phyloP scores from a whole-genome alignment of 176 grass and related monocot species.

The Poa pratensis region DNA sequence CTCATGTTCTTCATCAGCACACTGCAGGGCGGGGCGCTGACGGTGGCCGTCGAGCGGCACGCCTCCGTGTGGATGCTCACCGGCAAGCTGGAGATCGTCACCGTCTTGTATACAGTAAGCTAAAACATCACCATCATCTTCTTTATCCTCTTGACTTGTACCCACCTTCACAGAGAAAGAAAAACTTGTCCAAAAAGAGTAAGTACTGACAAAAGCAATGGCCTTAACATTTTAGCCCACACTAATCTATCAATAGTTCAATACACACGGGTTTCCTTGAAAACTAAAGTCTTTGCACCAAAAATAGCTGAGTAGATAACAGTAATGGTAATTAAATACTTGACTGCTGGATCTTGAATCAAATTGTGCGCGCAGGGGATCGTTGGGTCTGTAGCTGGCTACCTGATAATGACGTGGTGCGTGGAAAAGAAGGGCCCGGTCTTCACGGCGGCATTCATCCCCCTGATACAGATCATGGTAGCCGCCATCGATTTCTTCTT shows the following conservation, averaged over 20 bases:
- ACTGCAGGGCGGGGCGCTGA: constrained; percentile 54
- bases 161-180: neutral
- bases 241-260: constrained; percentile 17
- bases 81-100: constrained; percentile 64
- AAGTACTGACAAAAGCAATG: neutral
- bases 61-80: constrained; percentile 60
- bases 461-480: constrained; percentile 80
- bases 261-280: neutral
- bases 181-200: neutral
- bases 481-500: constrained; percentile 70
- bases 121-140: constrained; percentile 14
- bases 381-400: constrained; percentile 64
- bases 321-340: neutral
- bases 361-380: constrained; percentile 59
- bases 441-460: constrained; percentile 87
- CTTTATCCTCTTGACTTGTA: neutral
- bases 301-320: neutral
- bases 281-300: neutral
- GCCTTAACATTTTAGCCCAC: neutral
- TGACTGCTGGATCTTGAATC: neutral
- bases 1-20: constrained; percentile 84
- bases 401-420: constrained; percentile 85
- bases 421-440: constrained; percentile 79
- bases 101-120: constrained; percentile 65
- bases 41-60: constrained; percentile 45